Evolutionary conservation across 495 filamentous ascomycete species (phyloP).

Genomic region (Pyronema domesticum): DNA sequence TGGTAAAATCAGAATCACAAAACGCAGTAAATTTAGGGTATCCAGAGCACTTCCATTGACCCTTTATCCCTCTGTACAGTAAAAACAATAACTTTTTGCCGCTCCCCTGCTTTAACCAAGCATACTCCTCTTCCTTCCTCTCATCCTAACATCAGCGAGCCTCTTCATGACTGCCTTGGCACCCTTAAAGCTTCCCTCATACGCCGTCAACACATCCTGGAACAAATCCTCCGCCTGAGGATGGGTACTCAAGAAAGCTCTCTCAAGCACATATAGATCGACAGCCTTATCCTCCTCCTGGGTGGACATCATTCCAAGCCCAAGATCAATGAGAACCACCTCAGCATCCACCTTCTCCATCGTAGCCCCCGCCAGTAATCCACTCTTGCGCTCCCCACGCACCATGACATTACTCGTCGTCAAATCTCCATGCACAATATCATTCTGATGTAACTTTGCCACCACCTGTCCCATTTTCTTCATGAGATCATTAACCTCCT

Average conservation of each 20-base stretch:
- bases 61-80: too few species aligned
- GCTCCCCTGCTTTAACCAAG: conserved; percentile 39
- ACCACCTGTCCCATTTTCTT: conserved; percentile 52
- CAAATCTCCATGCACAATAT: conserved; percentile 85
- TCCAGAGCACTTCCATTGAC: too few species aligned
- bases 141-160: conserved; percentile 83
- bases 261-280: conserved; percentile 89
- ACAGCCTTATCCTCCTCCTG: conserved; percentile 89
- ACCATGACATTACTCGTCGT: conserved; percentile 98
- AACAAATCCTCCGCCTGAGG: conserved; percentile 69
- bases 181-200: conserved; percentile 27
- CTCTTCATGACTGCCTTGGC: conserved; percentile 32
- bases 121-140: conserved; percentile 97
- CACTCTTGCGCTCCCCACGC: conserved; percentile 25
- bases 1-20: too few species aligned
- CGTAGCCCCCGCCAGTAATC: conserved; percentile 9
- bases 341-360: conserved; percentile 39
- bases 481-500: conserved; percentile 39
- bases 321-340: conserved; percentile 87
- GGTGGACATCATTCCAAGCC: conserved; percentile 63
- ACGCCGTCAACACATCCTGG: conserved; percentile 40
- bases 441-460: conserved; percentile 61
- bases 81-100: too few species aligned
- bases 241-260: conserved; percentile 92
- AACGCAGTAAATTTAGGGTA: too few species aligned